Conservation (phyloP, 805 yeast genomes). For the Cyberlindnera maclurae region DNA sequence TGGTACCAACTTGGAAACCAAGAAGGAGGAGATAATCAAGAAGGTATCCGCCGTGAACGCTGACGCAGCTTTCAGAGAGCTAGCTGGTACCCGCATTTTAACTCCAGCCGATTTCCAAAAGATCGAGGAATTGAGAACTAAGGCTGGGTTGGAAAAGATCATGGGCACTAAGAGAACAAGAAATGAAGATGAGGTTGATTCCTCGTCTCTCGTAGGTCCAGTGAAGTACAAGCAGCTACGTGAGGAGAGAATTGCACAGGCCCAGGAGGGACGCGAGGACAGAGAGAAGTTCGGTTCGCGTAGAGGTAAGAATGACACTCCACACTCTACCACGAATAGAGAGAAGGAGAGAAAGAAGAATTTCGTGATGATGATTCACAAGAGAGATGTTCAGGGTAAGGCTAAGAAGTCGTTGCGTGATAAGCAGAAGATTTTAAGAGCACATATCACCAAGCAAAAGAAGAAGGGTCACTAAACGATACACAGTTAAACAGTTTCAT, state of each 20-base stretch:
- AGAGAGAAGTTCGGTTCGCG: constrained; percentile 86
- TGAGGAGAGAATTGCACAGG: constrained; percentile 85
- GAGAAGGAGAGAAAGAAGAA: constrained; percentile 98
- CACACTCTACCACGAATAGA: constrained; percentile 87
- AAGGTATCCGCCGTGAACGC: constrained; percentile 30
- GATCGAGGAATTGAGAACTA: constrained; percentile 75
- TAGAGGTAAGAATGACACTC: constrained; percentile 68
- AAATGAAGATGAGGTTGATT: constrained; percentile 85
- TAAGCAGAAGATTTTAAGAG: constrained; percentile 76
- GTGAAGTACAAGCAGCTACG: constrained; percentile 70
- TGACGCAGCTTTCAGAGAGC: constrained; percentile 42
- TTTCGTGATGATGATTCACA: constrained; percentile 97
- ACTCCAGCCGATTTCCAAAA: constrained; percentile 99
- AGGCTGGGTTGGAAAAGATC: constrained; percentile 79
- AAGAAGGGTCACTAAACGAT: constrained; percentile 56
- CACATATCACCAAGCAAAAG: constrained; percentile 87
- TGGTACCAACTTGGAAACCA: constrained; percentile 15
- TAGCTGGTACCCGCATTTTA: constrained; percentile 69
- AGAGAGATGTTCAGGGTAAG: constrained; percentile 89
- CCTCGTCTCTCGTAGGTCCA: constrained; percentile 68
- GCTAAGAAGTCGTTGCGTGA: constrained; percentile 85
- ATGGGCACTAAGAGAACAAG: constrained; percentile 56
- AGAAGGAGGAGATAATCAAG: constrained; percentile 24
- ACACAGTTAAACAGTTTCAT: background rate
- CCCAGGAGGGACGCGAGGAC: constrained; percentile 87